Conservation (phyloP, 176 grass and related monocot species). For the Eleusine indica region DNA sequence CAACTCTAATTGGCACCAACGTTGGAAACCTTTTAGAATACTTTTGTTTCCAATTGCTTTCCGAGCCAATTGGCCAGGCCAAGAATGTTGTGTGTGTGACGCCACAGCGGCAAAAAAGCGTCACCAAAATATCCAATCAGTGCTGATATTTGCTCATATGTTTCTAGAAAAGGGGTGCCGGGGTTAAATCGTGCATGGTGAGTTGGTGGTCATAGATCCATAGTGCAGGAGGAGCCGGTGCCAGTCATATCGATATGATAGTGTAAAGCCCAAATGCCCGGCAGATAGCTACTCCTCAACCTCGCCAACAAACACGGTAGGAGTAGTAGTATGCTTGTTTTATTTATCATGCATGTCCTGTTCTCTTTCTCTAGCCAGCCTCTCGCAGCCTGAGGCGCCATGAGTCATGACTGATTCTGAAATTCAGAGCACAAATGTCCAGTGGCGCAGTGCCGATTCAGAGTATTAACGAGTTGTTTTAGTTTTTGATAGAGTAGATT, state of each 20-base stretch:
- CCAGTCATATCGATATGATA: slow-evolving; percentile 26
- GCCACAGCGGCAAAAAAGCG: neutral
- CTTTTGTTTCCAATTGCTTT: neutral
- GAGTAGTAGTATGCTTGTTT: neutral
- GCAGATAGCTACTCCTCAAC: slow-evolving; percentile 30
- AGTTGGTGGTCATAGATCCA: slow-evolving; percentile 23
- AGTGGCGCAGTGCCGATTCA: neutral
- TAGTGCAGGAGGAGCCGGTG: neutral
- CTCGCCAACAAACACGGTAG: neutral
- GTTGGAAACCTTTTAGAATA: neutral
- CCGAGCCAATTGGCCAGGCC: slow-evolving; percentile 9
- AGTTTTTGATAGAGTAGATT: neutral
- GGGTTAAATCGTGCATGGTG: slow-evolving; percentile 40
- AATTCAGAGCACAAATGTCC: neutral
- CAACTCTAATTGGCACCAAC: slow-evolving; percentile 33
- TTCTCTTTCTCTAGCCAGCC: neutral
- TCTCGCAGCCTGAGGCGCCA: neutral
- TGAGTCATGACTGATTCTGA: neutral
- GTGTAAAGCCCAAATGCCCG: slow-evolving; percentile 15
- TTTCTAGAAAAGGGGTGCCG: slow-evolving; percentile 19
- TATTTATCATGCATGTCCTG: neutral
- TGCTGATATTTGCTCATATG: neutral
- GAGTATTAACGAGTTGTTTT: neutral
- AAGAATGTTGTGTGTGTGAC: slow-evolving; percentile 26
- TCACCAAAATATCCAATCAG: neutral